Conservation (phyloP, 2,329 filamentous ascomycete species). For the Bertia moriformis region DNA sequence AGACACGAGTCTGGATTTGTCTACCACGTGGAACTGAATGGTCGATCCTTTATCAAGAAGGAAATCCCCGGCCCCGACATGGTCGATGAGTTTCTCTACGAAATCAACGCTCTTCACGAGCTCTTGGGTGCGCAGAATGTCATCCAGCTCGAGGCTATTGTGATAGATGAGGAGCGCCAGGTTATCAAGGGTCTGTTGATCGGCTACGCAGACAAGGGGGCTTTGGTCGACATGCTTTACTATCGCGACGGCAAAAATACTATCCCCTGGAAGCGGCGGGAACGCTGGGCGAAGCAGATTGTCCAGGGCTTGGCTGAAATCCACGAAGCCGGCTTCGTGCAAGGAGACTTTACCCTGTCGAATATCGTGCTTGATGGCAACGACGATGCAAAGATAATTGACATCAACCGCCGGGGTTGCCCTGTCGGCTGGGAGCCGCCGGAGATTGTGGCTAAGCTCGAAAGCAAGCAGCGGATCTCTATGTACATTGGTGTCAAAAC, state of each 20-base stretch:
- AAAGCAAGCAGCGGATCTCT: constrained; percentile 75
- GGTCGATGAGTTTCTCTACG: constrained; percentile 91
- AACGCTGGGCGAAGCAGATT: constrained; percentile 84
- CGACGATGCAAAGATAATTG: constrained; percentile 87
- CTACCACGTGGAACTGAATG: constrained; percentile 70
- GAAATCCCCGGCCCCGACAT: constrained; percentile 93
- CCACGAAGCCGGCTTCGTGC: constrained; percentile 89
- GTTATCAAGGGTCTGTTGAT: constrained; percentile 80
- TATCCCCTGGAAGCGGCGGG: constrained; percentile 56
- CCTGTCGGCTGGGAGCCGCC: constrained; percentile 96
- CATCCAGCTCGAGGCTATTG: constrained; percentile 73
- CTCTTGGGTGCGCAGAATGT: constrained; percentile 62
- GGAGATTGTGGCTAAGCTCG: constrained; percentile 71
- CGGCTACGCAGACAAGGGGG: constrained; percentile 71
- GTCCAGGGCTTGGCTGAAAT: constrained; percentile 80
- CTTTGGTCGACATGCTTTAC: constrained; percentile 81
- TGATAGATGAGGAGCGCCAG: constrained; percentile 63
- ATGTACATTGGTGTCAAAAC: constrained; percentile 99
- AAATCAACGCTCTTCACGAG: constrained; percentile 82
- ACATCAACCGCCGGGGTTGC: constrained; percentile 94
- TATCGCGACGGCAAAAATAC: constrained; percentile 53
- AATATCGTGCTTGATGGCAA: constrained; percentile 86
- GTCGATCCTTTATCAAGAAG: constrained; percentile 74
- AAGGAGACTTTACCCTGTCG: constrained; percentile 91
- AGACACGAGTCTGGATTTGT: constrained; percentile 94